These are phyloP conservation scores for Fusarium cicatricum DNA, from an alignment of 2,329 filamentous ascomycete genomes.

Conservation along the genomic window DNA sequence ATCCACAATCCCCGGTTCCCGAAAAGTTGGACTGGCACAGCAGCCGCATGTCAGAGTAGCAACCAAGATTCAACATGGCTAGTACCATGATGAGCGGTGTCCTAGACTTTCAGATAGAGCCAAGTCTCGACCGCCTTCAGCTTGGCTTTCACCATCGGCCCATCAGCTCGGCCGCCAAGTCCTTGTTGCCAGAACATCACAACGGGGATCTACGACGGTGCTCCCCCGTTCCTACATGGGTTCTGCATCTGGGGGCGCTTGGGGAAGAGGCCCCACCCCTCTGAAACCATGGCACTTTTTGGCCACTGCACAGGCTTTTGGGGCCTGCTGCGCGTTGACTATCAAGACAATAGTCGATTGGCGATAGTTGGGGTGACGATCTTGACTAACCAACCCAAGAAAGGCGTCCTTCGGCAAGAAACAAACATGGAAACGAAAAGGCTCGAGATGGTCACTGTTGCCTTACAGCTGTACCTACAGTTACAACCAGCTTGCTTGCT, in stretches of 20 bases:
- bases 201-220: constrained; percentile 28
- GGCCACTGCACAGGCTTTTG: constrained; percentile 2
- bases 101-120: constrained; percentile 14
- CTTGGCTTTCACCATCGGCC: constrained; percentile 30
- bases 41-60: constrained; percentile 16
- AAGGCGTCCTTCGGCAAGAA: constrained; percentile 23
- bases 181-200: constrained; percentile 19
- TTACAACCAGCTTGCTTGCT: constrained; percentile 18
- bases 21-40: constrained; percentile 17
- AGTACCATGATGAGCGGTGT: constrained; percentile 8
- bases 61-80: constrained; percentile 21
- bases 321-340: constrained; percentile 17
- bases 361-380: constrained; percentile 35
- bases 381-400: constrained; percentile 32
- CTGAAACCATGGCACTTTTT: constrained; percentile 30
- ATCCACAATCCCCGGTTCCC: constrained; percentile 3
- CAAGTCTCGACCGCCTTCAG: constrained; percentile 25
- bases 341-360: constrained; percentile 40
- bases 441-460: constrained; percentile 14
- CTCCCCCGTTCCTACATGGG: constrained; percentile 20
- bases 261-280: constrained; percentile 24
- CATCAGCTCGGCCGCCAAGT: constrained; percentile 39
- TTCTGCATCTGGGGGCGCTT: constrained; percentile 7
- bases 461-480: constrained; percentile 22
- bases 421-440: constrained; percentile 9